Base-by-base conservation (phyloP, 345 rosid species). In the Brassica incana region DNA sequence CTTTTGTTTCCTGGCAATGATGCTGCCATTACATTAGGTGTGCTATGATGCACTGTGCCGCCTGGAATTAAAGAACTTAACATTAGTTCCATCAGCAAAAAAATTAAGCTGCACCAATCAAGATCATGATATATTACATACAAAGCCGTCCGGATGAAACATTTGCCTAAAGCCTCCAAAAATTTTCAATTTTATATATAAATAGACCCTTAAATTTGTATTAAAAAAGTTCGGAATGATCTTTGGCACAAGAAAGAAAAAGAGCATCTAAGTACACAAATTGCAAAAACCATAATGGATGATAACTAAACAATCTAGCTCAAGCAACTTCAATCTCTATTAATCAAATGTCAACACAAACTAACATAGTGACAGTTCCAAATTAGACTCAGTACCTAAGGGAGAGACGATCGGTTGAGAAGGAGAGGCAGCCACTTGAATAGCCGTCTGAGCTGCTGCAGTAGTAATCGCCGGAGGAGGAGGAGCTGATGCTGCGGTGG, bases 21-120 rank as follows among this genome's bases (percentile, higher is more conserved):
- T 15, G 79, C 76, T 66, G 84, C 83, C 84, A 82, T 63, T 67
- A 67, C 60, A 79, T 76, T 75, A 25, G 84, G 81, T 38, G 90
- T 64, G n/a, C 29, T 82, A 64, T 83, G 71, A 64, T 83, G 71
- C 71, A 65, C 16, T 0, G 74, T 66, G 62, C 71, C 77, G 40
- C 88, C 97, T 90, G 78, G 1, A 60, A 5, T 52, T 75, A 10
- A 78, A 27, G 6, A 56, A 70, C 73, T 58, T 27, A 3, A 9
- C 72, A 54, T 80, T 65, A 75, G 30, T 40, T 32, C 25, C 5
- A 45, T 40, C 8, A 27, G 8, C n/a, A n/a, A 45, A 8, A 20
- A 8, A 20, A 40, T 45, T n/a, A 43, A 43, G 43, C 7, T 5
- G 2, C 40, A 36, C 6, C 40, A 36, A 36, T 6, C 25, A 48